Evolutionary conservation across 2,329 filamentous ascomycete species (phyloP), one percentile per base, ranked within the genome.

Genomic region (Colletotrichum sansevieriae): DNA sequence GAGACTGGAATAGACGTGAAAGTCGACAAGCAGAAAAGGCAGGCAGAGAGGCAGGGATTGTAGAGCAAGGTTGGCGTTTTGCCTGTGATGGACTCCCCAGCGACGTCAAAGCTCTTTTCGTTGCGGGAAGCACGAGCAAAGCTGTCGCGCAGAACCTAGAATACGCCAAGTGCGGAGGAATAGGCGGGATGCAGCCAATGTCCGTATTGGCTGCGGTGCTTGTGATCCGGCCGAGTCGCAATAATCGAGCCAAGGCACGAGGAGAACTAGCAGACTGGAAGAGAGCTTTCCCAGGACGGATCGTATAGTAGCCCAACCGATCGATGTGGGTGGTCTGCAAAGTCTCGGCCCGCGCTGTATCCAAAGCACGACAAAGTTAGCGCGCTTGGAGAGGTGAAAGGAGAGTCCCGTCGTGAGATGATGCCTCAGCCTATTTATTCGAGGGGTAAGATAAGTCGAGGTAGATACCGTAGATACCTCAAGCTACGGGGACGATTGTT

Each of bases 291-390:
- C 39, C 29, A 55, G 13, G 20, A 51, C 4, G 46, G 47, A 22
- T 33, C 54, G 37, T 39, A 44, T 20, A 49, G 12, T 15, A 35
- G 33, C 46, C 39, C n/a, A 39, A 35, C 12, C 41, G 39, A 41
- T 37, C 47, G 37, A 33, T 29, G 49, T 20, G 54, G 43, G 39
- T 18, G 43, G 15, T 25, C 43, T 39, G 43, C 39, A 43, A 25
- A 49, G 64, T 51, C 41, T 63, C 43, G 43, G 59, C 13, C 64
- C 43, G 60, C 49, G 15, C 56, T 44, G 56, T 35, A 33, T 13
- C 37, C 25, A 46, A 41, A n/a, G 37, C 41, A 43, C 46, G 29
- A 39, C 18, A 59, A 33, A 10, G 29, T 13, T 33, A 20, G 37
- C 8, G n/a, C 39, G 20, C 18, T 58, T 29, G 55, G 13, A 39